A percentile compares a stretch with the other conserved stretches of the same genome.
These are phyloP conservation scores for Astrocystis sublimbata DNA, from an alignment of 495 filamentous ascomycete species.

Conservation along the genomic window DNA sequence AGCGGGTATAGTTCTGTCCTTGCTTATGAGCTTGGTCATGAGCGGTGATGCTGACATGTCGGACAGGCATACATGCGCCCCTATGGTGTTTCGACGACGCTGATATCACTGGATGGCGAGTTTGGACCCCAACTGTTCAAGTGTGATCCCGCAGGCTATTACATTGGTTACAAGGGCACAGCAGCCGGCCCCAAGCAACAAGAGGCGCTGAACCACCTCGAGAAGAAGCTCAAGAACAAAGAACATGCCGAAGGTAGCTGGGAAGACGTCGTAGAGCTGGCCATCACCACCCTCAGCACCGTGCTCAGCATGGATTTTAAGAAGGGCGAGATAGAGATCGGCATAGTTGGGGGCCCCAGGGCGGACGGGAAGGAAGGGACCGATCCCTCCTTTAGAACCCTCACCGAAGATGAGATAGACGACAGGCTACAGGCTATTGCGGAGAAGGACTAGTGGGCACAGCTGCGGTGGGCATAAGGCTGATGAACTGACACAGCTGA, in stretches of 20 bases:
- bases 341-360: conserved; percentile 84
- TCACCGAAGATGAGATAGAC: conserved; percentile 98
- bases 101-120: conserved; percentile 92
- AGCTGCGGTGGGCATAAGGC: conserved; percentile 26
- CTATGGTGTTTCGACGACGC: conserved; percentile 88
- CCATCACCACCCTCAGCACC: conserved; percentile 89
- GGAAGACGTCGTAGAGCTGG: conserved; percentile 97
- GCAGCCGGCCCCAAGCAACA: conserved; percentile 97
- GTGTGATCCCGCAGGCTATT: conserved; percentile 97
- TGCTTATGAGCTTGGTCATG: background rate
- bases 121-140: conserved; percentile 97
- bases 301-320: conserved; percentile 99
- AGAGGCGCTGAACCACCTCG: conserved; percentile 93
- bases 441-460: conserved; percentile 81
- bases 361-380: conserved; percentile 78
- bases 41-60: conserved; percentile 23
- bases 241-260: conserved; percentile 88
- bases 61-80: conserved; percentile 94
- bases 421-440: conserved; percentile 95
- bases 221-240: conserved; percentile 99
- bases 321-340: conserved; percentile 97
- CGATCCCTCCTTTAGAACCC: conserved; percentile 74
- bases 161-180: conserved; percentile 96
- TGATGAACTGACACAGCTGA: too few species aligned
- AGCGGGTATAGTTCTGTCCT: conserved; percentile 78